phyloP scores from a whole-genome alignment of 2,329 filamentous ascomycete genomes.

The Sporothrix phasma region DNA sequence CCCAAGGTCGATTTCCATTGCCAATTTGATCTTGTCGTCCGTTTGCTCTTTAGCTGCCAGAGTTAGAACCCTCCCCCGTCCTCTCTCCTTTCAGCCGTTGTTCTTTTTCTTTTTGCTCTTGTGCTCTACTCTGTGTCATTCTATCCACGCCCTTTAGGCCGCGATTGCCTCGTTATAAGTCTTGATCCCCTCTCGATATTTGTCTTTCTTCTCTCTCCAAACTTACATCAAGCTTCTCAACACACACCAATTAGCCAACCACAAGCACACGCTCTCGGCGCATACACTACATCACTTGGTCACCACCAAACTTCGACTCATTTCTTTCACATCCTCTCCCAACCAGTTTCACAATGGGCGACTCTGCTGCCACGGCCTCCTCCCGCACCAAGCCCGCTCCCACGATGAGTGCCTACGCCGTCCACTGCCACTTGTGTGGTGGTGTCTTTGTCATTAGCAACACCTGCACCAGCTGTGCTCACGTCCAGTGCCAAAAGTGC shows the following conservation, averaged over 20 bases:
- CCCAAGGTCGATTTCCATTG: neutral
- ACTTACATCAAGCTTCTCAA: neutral
- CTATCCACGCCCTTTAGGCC: neutral
- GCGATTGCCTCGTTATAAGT: neutral
- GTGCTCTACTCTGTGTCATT: too few relatives aligned
- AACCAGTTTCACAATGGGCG: neutral
- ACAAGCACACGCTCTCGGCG: neutral
- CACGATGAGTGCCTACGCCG: constrained; percentile 29
- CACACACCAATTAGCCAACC: neutral
- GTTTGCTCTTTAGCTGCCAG: neutral
- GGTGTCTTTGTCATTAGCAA: constrained; percentile 48
- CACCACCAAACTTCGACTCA: neutral
- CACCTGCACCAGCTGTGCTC: constrained; percentile 40
- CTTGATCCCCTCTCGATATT: neutral
- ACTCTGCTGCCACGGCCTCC: neutral
- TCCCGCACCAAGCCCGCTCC: constrained; percentile 7
- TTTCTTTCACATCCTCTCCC: neutral
- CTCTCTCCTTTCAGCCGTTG: neutral
- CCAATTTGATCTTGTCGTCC: constrained; percentile 3
- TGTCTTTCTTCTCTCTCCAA: neutral
- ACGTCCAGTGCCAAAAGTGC: constrained; percentile 41
- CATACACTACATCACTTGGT: neutral
- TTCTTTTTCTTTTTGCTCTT: neutral
- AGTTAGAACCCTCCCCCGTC: neutral
- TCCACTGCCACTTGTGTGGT: constrained; percentile 47